These are phyloP conservation scores for Podospora sp. DNA, from an alignment of 495 filamentous ascomycete genomes.

Conservation along the genomic window DNA sequence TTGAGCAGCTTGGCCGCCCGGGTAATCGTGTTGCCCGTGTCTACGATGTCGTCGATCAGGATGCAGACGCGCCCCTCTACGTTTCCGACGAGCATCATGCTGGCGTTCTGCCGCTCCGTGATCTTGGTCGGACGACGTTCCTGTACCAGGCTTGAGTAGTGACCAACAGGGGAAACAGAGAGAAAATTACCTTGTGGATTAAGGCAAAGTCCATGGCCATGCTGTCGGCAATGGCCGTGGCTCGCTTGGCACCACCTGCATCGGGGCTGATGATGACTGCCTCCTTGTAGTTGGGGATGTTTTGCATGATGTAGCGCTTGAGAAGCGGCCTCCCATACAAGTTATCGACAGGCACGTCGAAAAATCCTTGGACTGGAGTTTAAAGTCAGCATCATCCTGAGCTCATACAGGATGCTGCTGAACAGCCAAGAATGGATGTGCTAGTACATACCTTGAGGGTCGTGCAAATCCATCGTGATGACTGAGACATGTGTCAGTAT, in stretches of 20 bases:
- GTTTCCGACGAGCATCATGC: constrained; percentile 97
- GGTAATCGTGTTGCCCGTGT: constrained; percentile 96
- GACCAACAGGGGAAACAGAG: constrained; percentile 35
- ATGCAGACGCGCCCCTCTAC: constrained; percentile 81
- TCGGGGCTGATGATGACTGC: constrained; percentile 95
- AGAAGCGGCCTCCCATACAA: constrained; percentile 86
- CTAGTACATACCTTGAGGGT: constrained; percentile 74
- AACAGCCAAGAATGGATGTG: neutral
- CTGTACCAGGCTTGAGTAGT: constrained; percentile 45
- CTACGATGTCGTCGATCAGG: constrained; percentile 90
- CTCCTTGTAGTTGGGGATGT: constrained; percentile 83
- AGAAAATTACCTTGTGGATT: constrained; percentile 89
- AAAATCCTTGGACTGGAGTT: constrained; percentile 75
- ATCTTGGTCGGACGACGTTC: constrained; percentile 93
- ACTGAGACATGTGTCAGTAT: constrained; percentile 49
- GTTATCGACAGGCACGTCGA: constrained; percentile 98
- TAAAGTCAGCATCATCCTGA: constrained; percentile 21
- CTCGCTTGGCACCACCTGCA: constrained; percentile 93
- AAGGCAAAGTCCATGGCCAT: constrained; percentile 92
- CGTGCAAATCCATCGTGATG: constrained; percentile 97
- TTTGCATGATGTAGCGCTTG: constrained; percentile 84
- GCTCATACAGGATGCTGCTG: constrained; percentile 2
- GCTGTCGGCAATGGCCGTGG: constrained; percentile 93
- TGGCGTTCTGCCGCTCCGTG: constrained; percentile 88
- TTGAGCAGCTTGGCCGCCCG: constrained; percentile 95